A percentile compares a stretch with the other conserved stretches of the same genome.
Conservation (phyloP, 345 rosid species). For the Brassica rapa region DNA sequence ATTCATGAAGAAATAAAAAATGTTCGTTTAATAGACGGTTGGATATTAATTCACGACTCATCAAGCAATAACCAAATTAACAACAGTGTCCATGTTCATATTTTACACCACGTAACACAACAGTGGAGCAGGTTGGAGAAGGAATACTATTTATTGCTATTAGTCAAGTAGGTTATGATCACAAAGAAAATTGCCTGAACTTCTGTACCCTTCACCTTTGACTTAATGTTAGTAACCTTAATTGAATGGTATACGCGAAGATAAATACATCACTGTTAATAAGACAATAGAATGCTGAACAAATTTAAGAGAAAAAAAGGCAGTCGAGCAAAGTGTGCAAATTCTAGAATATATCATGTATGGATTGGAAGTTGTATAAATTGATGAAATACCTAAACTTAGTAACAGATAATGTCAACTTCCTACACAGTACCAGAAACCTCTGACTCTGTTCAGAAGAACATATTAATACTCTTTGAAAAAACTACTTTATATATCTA, state of each 20-base stretch:
- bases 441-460: background rate
- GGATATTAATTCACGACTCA: background rate
- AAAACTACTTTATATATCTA: background rate
- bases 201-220: background rate
- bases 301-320: background rate
- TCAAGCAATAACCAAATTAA: conserved; percentile 4
- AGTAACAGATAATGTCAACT: conserved; percentile 2
- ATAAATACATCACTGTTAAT: background rate
- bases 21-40: background rate
- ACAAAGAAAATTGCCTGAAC: background rate
- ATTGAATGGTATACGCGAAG: background rate
- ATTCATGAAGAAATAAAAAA: background rate
- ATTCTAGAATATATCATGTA: background rate
- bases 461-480: background rate
- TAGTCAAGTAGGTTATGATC: conserved; percentile 14
- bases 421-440: background rate
- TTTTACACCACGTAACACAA: conserved; percentile 7
- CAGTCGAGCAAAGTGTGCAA: conserved; percentile 1
- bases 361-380: background rate
- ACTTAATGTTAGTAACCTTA: conserved; percentile 13
- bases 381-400: conserved; percentile 23
- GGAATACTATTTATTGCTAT: conserved; percentile 1
- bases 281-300: background rate
- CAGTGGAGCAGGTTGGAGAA: background rate
- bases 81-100: conserved; percentile 21